phyloP scores from a whole-genome alignment of 768 basidiomycete genomes.

The Lactifluus pinguis region DNA sequence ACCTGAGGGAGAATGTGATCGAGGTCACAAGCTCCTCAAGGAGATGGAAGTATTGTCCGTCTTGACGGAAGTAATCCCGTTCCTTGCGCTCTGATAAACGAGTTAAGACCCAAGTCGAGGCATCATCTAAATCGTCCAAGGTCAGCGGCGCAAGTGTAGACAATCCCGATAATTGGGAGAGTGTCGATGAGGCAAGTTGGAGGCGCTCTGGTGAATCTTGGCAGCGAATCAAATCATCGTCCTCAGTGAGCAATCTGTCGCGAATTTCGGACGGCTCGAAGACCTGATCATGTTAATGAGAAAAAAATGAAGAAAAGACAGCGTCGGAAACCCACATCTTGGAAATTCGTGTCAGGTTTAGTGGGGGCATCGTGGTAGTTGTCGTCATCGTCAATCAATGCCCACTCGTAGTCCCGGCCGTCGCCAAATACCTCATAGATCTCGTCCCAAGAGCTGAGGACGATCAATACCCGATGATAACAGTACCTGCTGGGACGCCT shows the following conservation, averaged over 20 bases:
- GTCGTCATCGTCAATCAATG: slow-evolving; percentile 73
- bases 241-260: slow-evolving; percentile 80
- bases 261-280: slow-evolving; percentile 97
- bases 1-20: slow-evolving; percentile 69
- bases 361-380: slow-evolving; percentile 39
- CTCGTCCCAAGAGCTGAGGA: slow-evolving; percentile 81
- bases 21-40: slow-evolving; percentile 65
- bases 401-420: slow-evolving; percentile 95
- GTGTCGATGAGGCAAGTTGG: slow-evolving; percentile 79
- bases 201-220: slow-evolving; percentile 93
- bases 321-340: slow-evolving; percentile 51
- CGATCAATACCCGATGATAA: background rate
- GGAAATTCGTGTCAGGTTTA: slow-evolving; percentile 76
- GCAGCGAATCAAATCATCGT: slow-evolving; percentile 85
- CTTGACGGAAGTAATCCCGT: slow-evolving; percentile 60
- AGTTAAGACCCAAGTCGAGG: slow-evolving; percentile 82
- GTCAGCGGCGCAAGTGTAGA: slow-evolving; percentile 55
- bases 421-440: slow-evolving; percentile 95
- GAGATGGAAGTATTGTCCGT: slow-evolving; percentile 51
- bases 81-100: slow-evolving; percentile 66
- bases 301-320: slow-evolving; percentile 7
- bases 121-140: slow-evolving; percentile 66
- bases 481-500: slow-evolving; percentile 27
- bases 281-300: slow-evolving; percentile 46
- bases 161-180: slow-evolving; percentile 57